phyloP scores from a whole-genome alignment of 345 rosid species.

The Pugionium dolabratum region DNA sequence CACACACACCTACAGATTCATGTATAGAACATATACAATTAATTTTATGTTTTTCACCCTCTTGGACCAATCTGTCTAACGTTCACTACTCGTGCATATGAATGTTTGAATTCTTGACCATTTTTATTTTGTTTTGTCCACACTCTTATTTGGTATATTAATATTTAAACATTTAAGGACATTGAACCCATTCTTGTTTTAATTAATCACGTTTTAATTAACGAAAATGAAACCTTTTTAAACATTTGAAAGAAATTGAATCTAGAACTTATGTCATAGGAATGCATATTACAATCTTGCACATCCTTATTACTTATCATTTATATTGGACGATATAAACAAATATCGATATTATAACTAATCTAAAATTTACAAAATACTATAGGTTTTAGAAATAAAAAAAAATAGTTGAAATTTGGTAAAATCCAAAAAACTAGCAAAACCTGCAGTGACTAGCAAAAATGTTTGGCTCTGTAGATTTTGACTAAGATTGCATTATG shows the following conservation, averaged over 20 bases:
- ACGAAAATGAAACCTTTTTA: background rate
- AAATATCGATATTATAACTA: too few relatives aligned
- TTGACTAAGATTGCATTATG: too few relatives aligned
- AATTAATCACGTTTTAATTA: background rate
- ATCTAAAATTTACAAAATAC: too few relatives aligned
- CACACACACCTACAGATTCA: background rate
- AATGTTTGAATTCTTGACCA: background rate
- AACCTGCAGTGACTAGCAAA: too few relatives aligned
- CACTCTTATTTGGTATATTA: background rate
- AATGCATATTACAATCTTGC: too few relatives aligned
- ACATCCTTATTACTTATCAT: too few relatives aligned
- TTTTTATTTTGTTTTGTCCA: background rate
- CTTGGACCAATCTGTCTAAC: slow-evolving; percentile 5
- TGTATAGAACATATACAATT: background rate
- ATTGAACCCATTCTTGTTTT: background rate
- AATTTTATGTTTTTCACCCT: background rate
- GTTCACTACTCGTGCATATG: slow-evolving; percentile 15
- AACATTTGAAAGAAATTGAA: background rate
- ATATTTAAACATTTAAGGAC: background rate
- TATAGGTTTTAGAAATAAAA: too few relatives aligned
- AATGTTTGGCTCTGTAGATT: too few relatives aligned
- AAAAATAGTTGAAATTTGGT: too few relatives aligned
- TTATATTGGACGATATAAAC: too few relatives aligned
- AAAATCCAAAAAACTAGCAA: too few relatives aligned
- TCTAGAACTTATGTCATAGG: background rate